phyloP scores from a whole-genome alignment of 257 asterid genomes.

The Przewalskia tangutica region DNA sequence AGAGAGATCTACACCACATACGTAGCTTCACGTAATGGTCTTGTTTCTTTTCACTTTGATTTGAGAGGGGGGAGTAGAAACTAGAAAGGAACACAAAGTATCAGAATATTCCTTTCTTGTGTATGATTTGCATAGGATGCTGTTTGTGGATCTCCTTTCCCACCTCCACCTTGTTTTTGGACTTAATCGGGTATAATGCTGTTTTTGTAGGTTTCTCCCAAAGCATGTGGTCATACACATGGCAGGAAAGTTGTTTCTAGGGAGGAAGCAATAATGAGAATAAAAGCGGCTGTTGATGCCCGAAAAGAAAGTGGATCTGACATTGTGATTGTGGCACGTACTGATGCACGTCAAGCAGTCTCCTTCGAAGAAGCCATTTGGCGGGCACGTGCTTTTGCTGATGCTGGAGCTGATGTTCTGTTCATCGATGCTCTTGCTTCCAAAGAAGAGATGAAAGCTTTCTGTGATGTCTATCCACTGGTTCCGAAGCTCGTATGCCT shows the following conservation, averaged over 20 bases:
- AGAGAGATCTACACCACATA: not conserved
- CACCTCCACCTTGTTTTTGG: not conserved
- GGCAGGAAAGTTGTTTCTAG: slow-evolving; percentile 82
- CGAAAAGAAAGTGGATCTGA: slow-evolving; percentile 83
- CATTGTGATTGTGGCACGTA: slow-evolving; percentile 89
- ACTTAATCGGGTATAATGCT: slow-evolving; percentile 6
- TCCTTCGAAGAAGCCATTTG: slow-evolving; percentile 81
- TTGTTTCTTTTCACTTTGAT: not conserved
- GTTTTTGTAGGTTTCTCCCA: slow-evolving; percentile 63
- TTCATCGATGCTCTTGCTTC: slow-evolving; percentile 93
- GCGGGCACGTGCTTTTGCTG: slow-evolving; percentile 78
- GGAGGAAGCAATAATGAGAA: slow-evolving; percentile 77
- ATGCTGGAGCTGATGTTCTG: slow-evolving; percentile 93
- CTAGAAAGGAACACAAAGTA: not conserved
- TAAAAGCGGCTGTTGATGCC: slow-evolving; percentile 91
- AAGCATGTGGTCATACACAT: slow-evolving; percentile 94
- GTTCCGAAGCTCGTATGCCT: slow-evolving; percentile 76
- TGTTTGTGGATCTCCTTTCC: not conserved
- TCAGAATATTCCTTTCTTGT: not conserved
- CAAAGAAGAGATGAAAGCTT: slow-evolving; percentile 81
- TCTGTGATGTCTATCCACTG: slow-evolving; percentile 63
- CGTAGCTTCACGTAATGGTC: not conserved
- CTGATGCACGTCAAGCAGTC: slow-evolving; percentile 93
- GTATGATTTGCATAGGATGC: not conserved
- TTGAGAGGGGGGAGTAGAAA: not conserved